Evolutionary conservation across 2,329 filamentous ascomycete genomes (phyloP).

Genomic region (Chrysoporthe deuterocubensis): DNA sequence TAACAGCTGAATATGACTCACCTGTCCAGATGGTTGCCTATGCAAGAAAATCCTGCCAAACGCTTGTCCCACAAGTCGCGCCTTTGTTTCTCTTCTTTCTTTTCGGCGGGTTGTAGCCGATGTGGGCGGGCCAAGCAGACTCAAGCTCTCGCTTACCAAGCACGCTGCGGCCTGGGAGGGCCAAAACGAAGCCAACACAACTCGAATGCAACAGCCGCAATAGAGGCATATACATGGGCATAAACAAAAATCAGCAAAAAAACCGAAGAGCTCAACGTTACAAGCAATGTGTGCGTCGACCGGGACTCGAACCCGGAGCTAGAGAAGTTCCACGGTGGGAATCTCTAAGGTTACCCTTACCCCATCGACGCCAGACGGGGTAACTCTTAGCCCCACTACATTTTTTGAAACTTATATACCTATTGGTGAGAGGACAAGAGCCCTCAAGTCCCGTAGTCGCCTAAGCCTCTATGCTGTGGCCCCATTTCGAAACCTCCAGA

Average conservation of each 20-base stretch:
- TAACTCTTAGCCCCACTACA: too few relatives aligned
- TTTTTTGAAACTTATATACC: not conserved
- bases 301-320: slow-evolving; percentile 16
- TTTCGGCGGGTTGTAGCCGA: not conserved
- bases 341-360: slow-evolving; percentile 18
- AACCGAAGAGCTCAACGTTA: not conserved
- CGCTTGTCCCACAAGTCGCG: too few relatives aligned
- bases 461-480: not conserved
- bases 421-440: not conserved
- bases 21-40: too few relatives aligned
- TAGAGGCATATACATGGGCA: not conserved
- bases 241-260: not conserved
- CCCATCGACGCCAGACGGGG: slow-evolving; percentile 5
- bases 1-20: too few relatives aligned
- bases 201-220: not conserved
- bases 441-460: not conserved
- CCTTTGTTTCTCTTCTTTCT: not conserved
- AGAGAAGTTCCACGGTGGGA: slow-evolving; percentile 14
- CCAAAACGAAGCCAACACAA: not conserved
- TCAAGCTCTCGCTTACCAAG: not conserved
- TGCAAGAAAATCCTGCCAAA: too few relatives aligned
- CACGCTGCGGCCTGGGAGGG: not conserved
- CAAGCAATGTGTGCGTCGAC: not conserved
- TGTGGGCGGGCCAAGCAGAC: too few relatives aligned
- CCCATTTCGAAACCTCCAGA: not conserved